These are phyloP conservation scores for Euryodendron excelsum DNA, from an alignment of 148 eudicot species.

Conservation along the genomic window DNA sequence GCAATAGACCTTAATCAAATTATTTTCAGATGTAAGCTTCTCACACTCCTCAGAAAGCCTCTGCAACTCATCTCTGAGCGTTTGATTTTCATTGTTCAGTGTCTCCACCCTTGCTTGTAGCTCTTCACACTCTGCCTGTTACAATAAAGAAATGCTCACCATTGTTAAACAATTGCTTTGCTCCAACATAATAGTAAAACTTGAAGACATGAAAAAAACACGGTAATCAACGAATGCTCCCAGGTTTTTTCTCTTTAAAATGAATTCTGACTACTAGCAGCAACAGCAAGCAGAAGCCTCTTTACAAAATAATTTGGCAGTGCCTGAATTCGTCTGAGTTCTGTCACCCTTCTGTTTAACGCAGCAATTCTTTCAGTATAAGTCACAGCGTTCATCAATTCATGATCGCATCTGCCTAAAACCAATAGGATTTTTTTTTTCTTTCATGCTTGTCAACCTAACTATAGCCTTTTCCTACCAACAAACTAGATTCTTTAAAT, in stretches of 20 bases:
- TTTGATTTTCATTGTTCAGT: slow-evolving; percentile 54
- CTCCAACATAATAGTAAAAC: neutral
- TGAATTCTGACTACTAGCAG: neutral
- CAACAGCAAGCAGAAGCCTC: neutral
- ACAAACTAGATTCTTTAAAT: neutral
- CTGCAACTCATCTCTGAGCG: slow-evolving; percentile 64
- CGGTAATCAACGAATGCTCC: neutral
- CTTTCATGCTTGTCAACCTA: neutral
- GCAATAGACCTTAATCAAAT: slow-evolving; percentile 59
- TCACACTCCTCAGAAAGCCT: slow-evolving; percentile 69
- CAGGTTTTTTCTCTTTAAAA: neutral
- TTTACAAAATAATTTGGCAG: neutral
- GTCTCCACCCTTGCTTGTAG: slow-evolving; percentile 67
- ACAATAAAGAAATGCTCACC: slow-evolving; percentile 4
- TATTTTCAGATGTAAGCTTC: slow-evolving; percentile 70
- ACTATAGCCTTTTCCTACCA: neutral
- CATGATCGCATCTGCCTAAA: neutral
- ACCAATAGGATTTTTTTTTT: neutral
- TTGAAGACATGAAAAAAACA: neutral
- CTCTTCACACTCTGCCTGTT: slow-evolving; percentile 90
- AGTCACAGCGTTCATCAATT: too few species aligned
- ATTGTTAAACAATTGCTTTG: neutral
- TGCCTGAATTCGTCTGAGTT: too few species aligned
- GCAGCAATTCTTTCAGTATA: neutral
- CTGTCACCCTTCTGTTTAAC: neutral